Conservation (phyloP, 1,284 basidiomycete genomes). For the Irpex sp. region DNA sequence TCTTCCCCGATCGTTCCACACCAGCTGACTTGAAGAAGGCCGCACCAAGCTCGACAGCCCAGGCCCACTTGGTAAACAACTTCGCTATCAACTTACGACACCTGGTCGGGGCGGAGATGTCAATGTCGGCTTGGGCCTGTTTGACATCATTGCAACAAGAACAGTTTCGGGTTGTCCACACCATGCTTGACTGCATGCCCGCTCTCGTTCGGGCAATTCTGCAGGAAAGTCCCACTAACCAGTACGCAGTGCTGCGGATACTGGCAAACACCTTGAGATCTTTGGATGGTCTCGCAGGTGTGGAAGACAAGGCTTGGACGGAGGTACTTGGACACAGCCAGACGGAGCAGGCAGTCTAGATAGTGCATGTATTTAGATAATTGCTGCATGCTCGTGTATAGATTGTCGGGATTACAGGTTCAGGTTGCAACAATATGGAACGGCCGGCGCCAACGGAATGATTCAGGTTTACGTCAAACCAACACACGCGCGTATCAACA, state of each 20-base stretch:
- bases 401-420: too few species aligned
- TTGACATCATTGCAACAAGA: neutral
- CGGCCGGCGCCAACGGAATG: too few species aligned
- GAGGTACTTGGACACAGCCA: neutral
- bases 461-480: too few species aligned
- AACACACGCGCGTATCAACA: too few species aligned
- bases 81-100: neutral
- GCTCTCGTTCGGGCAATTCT: neutral
- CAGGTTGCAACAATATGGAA: too few species aligned
- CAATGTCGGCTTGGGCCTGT: neutral
- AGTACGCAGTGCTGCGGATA: neutral
- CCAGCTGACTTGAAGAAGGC: too few species aligned
- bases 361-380: too few species aligned
- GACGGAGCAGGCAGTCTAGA: too few species aligned
- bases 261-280: conserved; percentile 16
- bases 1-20: too few species aligned
- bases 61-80: neutral
- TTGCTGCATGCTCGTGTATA: too few species aligned
- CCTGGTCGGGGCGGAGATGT: neutral
- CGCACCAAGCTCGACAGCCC: too few species aligned
- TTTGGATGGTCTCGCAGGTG: conserved; percentile 13
- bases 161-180: neutral
- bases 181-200: neutral
- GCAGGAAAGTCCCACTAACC: neutral
- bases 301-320: conserved; percentile 15